phyloP scores from a whole-genome alignment of 2,329 filamentous ascomycete genomes.

The Talaromyces piceae region DNA sequence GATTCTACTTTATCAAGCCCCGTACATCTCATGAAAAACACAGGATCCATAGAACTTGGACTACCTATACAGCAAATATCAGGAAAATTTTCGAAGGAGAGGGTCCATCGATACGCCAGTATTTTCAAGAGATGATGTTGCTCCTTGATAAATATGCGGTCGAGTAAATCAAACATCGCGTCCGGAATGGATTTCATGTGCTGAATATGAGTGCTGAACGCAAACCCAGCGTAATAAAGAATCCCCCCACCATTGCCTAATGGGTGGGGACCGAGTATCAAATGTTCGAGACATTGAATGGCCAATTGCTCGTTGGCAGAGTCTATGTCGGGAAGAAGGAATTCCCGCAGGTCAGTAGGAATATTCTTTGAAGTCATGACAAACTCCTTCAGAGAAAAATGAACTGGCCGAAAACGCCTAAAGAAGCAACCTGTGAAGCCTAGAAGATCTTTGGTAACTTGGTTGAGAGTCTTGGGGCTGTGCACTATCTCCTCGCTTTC shows the following conservation, averaged over 20 bases:
- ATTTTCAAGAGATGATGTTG: neutral
- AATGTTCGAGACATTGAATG: slow-evolving; percentile 7
- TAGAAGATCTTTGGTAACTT: slow-evolving; percentile 4
- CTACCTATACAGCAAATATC: slow-evolving; percentile 2
- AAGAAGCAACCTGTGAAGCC: neutral
- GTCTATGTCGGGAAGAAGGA: slow-evolving; percentile 1
- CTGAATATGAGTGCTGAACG: slow-evolving; percentile 8
- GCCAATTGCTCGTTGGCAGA: slow-evolving; percentile 8
- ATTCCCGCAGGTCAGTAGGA: slow-evolving; percentile 3
- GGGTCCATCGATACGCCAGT: slow-evolving; percentile 3
- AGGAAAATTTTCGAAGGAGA: neutral
- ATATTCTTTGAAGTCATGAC: neutral
- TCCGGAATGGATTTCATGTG: slow-evolving; percentile 1
- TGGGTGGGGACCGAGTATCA: slow-evolving; percentile 1
- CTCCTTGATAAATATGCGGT: slow-evolving; percentile 2
- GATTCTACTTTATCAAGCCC: slow-evolving; percentile 2
- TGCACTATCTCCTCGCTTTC: neutral
- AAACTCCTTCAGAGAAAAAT: slow-evolving; percentile 10
- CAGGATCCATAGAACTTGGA: slow-evolving; percentile 2
- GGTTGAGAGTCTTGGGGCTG: too few species aligned
- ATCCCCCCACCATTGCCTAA: neutral
- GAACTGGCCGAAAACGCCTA: slow-evolving; percentile 2
- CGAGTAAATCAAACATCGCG: slow-evolving; percentile 3
- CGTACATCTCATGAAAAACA: slow-evolving; percentile 8
- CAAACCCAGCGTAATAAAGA: neutral